These are phyloP conservation scores for Lichtheimia ramosa DNA, from an alignment of 371 early-diverging fungal species.

Conservation along the genomic window DNA sequence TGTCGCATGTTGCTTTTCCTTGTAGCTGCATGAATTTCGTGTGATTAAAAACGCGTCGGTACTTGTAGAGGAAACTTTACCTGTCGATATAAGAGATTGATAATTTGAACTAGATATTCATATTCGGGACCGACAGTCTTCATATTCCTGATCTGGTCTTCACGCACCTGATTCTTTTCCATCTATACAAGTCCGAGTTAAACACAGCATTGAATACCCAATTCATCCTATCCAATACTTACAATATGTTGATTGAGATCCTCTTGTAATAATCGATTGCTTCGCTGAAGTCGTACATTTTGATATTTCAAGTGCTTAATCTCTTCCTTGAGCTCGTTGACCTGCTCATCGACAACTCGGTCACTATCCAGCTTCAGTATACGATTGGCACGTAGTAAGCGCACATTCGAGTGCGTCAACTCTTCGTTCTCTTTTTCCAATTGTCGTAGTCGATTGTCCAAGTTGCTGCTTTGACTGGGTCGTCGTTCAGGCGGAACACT, in stretches of 20 bases:
- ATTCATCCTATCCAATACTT: background rate
- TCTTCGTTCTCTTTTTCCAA: slow-evolving; percentile 39
- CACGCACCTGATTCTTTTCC: slow-evolving; percentile 33
- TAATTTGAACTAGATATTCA: slow-evolving; percentile 53
- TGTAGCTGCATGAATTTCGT: slow-evolving; percentile 20
- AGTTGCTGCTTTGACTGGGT: slow-evolving; percentile 1
- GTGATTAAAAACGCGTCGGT: too few species aligned
- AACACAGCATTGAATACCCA: background rate
- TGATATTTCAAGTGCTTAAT: slow-evolving; percentile 33
- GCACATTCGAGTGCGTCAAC: slow-evolving; percentile 37
- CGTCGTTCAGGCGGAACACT: background rate
- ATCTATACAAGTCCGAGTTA: slow-evolving; percentile 13
- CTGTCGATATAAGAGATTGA: slow-evolving; percentile 45
- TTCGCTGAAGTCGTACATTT: slow-evolving; percentile 47
- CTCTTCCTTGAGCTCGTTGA: slow-evolving; percentile 35
- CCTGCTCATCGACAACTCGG: slow-evolving; percentile 36
- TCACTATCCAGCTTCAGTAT: slow-evolving; percentile 44
- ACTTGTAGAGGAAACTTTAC: slow-evolving; percentile 5
- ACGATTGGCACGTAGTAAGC: slow-evolving; percentile 37
- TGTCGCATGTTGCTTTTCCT: slow-evolving; percentile 32
- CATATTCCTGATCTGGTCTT: slow-evolving; percentile 39
- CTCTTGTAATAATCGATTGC: slow-evolving; percentile 36
- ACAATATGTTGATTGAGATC: slow-evolving; percentile 29
- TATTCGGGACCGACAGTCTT: slow-evolving; percentile 50
- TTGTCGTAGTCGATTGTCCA: slow-evolving; percentile 27